Base-by-base conservation (phyloP, 2,329 filamentous ascomycete genomes). In the Apiospora marii region DNA sequence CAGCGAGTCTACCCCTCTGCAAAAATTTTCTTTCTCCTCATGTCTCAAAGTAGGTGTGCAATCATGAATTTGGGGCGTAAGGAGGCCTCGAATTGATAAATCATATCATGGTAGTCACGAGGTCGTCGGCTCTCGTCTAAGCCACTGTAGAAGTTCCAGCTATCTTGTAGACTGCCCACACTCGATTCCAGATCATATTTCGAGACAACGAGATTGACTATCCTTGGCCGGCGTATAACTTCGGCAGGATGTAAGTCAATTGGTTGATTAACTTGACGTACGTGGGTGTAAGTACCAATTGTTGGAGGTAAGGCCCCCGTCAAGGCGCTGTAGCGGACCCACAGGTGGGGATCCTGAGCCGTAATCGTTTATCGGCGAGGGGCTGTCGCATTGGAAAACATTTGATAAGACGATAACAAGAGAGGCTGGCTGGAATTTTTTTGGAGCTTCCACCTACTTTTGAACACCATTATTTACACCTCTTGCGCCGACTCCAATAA, bases 301-400 rank as follows among this genome's bases (percentile, higher is more conserved):
- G 49, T 24, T 51, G n/a, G n/a, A 51, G 49, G n/a, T 51, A n/a
- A 51, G n/a, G n/a, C n/a, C n/a, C n/a, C 10, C n/a, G 13, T n/a
- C 13, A 13, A 41, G 58, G 34, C 22, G 34, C 34, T 64, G 34
- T 37, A 64, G 58, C 12, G 34, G 19, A 22, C 34, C 30, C 58
- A 41, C 19, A 41, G 58, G 49, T 24, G 48, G 48, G 53, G 30
- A 34, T 41, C 12, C 22, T 41, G 34, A 19, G 4, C 58, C 19
- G 34, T 41, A 64, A 64, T 64, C 58, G 22, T 41, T 64, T 64
- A 64, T 64, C 58, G 22, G 58, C 58, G 58, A 64, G 58, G 58
- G 58, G 58, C 58, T 37, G 58, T 64, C 58, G 58, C 58, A 64
- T 64, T 41, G 58, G 30, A 64, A 64, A 41, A 37, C 58, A 41